A percentile compares a stretch with the other conserved stretches of the same genome.
Conservation (phyloP, 164 flowering plant genomes). For the Stephania yunnanensis region DNA sequence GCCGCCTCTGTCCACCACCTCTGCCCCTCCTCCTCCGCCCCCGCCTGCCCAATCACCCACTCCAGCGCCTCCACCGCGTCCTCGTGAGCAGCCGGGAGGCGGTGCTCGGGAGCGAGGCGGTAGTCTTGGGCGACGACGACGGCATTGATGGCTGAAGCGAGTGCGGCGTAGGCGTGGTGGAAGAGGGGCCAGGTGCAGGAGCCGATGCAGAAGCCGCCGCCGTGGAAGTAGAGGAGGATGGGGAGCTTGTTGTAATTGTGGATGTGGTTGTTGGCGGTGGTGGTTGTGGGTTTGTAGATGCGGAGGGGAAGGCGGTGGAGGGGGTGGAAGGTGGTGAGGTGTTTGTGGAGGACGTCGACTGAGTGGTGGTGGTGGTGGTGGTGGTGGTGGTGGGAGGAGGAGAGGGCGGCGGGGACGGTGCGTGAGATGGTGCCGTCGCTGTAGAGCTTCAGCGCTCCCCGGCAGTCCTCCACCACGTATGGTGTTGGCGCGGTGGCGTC, state of each 20-base stretch:
- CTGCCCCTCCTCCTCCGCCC: conserved; percentile 24
- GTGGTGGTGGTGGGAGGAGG: conserved; percentile 14
- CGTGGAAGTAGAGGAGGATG: conserved; percentile 58
- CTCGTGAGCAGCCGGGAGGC: conserved; percentile 70
- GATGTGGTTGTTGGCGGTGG: conserved; percentile 7
- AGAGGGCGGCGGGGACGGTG: conserved; percentile 40
- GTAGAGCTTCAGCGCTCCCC: conserved; percentile 55
- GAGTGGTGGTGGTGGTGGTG: conserved; percentile 28
- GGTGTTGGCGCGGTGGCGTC: conserved; percentile 10
- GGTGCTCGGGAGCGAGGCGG: conserved; percentile 68
- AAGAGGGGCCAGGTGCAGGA: conserved; percentile 67
- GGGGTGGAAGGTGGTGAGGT: conserved; percentile 38
- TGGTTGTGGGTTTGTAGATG: conserved; percentile 52
- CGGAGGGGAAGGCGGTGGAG: conserved; percentile 43
- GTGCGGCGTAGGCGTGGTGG: conserved; percentile 59
- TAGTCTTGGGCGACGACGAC: conserved; percentile 67
- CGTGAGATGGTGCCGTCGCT: conserved; percentile 71
- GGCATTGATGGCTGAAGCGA: conserved; percentile 48
- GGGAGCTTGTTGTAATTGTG: conserved; percentile 35
- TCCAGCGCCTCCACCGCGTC: conserved; percentile 46
- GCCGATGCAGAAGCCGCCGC: conserved; percentile 78
- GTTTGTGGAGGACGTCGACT: conserved; percentile 61
- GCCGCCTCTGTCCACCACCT: conserved; percentile 48
- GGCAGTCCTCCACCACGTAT: conserved; percentile 50
- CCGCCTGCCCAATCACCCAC: conserved; percentile 61